Conservation (phyloP, 768 basidiomycete species). For the Austroboletus eburneus region DNA sequence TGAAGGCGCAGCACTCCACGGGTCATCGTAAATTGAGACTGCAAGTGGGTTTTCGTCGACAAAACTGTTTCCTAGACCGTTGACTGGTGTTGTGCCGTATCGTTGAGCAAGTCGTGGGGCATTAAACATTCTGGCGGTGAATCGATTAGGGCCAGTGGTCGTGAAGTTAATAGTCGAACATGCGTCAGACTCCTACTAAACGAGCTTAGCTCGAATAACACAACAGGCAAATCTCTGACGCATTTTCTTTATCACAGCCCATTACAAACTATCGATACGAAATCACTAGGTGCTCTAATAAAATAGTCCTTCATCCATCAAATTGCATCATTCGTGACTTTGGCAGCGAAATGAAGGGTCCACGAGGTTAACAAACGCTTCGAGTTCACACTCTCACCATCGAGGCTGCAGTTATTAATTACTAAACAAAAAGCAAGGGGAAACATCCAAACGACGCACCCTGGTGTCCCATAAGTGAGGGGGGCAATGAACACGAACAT, state of each 20-base stretch:
- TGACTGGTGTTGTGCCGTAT: conserved; percentile 53
- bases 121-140: conserved; percentile 68
- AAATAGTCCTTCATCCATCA: conserved; percentile 17
- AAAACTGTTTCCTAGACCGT: conserved; percentile 65
- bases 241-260: conserved; percentile 7
- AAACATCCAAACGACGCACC: conserved; percentile 49
- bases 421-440: conserved; percentile 6
- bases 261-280: conserved; percentile 21
- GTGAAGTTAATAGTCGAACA: conserved; percentile 11
- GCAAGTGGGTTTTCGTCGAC: conserved; percentile 75
- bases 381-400: conserved; percentile 79
- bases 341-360: conserved; percentile 91
- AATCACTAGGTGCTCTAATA: conserved; percentile 8
- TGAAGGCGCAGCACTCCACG: conserved; percentile 74
- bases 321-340: conserved; percentile 43
- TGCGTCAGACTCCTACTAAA: conserved; percentile 1
- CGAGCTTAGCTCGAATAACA: not conserved
- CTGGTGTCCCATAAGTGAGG: conserved; percentile 93
- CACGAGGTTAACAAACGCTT: conserved; percentile 82
- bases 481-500: conserved; percentile 79
- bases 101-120: conserved; percentile 71
- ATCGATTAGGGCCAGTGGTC: conserved; percentile 5
- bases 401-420: conserved; percentile 51
- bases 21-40: conserved; percentile 74
- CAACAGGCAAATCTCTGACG: not conserved